phyloP scores from a whole-genome alignment of 495 filamentous ascomycete genomes.

The Hyaloscypha bicolor region DNA sequence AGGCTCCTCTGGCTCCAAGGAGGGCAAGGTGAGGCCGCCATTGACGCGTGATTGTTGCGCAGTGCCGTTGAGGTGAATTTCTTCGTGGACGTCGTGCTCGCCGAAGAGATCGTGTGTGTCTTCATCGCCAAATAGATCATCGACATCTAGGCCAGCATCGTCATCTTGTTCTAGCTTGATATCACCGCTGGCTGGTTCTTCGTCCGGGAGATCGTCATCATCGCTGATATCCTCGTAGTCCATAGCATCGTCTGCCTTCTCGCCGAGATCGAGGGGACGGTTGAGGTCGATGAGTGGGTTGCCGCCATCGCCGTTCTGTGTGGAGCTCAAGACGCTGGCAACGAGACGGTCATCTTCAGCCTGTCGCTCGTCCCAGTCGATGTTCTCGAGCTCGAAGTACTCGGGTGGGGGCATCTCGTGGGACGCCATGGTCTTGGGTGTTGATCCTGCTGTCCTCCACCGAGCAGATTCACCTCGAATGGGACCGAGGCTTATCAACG shows the following conservation, averaged over 20 bases:
- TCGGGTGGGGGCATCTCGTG: background rate
- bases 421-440: conserved; percentile 13
- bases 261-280: conserved; percentile 35
- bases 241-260: conserved; percentile 78
- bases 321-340: background rate
- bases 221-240: conserved; percentile 83
- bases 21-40: conserved; percentile 21
- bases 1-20: conserved; percentile 29
- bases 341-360: conserved; percentile 21
- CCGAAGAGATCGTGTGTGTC: conserved; percentile 33
- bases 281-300: conserved; percentile 33
- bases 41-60: conserved; percentile 32
- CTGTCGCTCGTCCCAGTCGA: conserved; percentile 29
- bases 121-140: conserved; percentile 50
- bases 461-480: conserved; percentile 1
- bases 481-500: background rate
- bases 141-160: conserved; percentile 35
- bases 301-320: conserved; percentile 41
- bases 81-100: conserved; percentile 33
- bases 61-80: conserved; percentile 7
- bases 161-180: conserved; percentile 54
- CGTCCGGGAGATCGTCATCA: conserved; percentile 58
- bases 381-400: conserved; percentile 1
- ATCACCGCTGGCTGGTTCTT: conserved; percentile 42
- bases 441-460: conserved; percentile 1